Conservation (phyloP, 768 basidiomycete species). For the Amylocystis lapponica region DNA sequence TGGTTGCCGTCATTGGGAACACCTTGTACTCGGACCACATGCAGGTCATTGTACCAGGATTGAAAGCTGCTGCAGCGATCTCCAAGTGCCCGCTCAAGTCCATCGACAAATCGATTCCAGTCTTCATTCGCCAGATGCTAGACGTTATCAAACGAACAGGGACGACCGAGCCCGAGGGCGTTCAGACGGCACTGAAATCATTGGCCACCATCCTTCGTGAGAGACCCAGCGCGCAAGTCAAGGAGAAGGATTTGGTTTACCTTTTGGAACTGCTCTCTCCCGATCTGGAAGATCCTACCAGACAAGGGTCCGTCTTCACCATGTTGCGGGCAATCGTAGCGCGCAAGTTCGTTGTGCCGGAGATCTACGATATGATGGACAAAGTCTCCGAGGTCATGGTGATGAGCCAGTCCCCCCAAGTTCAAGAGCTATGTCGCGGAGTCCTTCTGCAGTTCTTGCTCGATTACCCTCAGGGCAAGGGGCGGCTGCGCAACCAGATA, state of each 20-base stretch:
- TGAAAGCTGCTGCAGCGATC: slow-evolving; percentile 78
- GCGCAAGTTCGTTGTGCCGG: slow-evolving; percentile 88
- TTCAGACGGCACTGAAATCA: slow-evolving; percentile 83
- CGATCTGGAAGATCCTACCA: slow-evolving; percentile 83
- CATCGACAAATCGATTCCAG: slow-evolving; percentile 69
- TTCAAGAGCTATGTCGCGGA: slow-evolving; percentile 87
- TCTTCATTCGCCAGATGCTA: slow-evolving; percentile 79
- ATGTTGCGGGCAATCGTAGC: slow-evolving; percentile 88
- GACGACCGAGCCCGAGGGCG: slow-evolving; percentile 83
- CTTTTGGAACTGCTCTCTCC: slow-evolving; percentile 82
- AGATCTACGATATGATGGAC: slow-evolving; percentile 97
- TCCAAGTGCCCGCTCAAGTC: slow-evolving; percentile 78
- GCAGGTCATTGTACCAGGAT: slow-evolving; percentile 64
- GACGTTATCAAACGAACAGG: slow-evolving; percentile 78
- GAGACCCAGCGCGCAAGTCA: slow-evolving; percentile 70
- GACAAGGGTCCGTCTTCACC: slow-evolving; percentile 82
- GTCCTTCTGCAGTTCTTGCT: slow-evolving; percentile 90
- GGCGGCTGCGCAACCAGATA: slow-evolving; percentile 83
- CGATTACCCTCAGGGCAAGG: slow-evolving; percentile 95
- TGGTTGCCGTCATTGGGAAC: slow-evolving; percentile 85
- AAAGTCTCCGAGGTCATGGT: slow-evolving; percentile 88
- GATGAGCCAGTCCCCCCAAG: slow-evolving; percentile 84
- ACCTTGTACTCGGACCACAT: slow-evolving; percentile 82
- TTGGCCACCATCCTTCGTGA: slow-evolving; percentile 89
- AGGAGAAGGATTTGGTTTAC: slow-evolving; percentile 85